Percentiles rank a stretch among this genome's conserved stretches.
Evolutionary conservation across 2,329 filamentous ascomycete species (phyloP).

Genomic region (Fusarium heterosporum): DNA sequence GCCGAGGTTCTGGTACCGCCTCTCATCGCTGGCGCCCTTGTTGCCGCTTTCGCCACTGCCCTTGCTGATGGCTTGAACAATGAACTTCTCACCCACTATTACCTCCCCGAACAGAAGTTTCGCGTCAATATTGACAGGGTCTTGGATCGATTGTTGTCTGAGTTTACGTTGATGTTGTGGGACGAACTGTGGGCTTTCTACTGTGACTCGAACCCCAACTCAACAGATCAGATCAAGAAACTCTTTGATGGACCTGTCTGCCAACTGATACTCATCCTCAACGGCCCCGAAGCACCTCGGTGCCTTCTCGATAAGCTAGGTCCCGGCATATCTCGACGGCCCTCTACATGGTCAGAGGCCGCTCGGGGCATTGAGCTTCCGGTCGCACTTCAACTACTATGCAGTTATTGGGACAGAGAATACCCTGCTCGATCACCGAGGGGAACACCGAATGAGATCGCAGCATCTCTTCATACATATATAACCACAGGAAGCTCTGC

Average conservation of each 20-base stretch:
- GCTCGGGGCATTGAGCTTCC: slow-evolving; percentile 51
- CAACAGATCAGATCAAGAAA: slow-evolving; percentile 48
- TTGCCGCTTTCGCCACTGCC: slow-evolving; percentile 51
- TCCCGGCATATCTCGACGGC: slow-evolving; percentile 51
- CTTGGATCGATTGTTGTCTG: slow-evolving; percentile 51
- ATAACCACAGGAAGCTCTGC: slow-evolving; percentile 49
- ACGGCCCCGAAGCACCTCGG: slow-evolving; percentile 52
- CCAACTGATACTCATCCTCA: slow-evolving; percentile 53
- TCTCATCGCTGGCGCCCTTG: slow-evolving; percentile 52
- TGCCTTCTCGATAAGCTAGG: slow-evolving; percentile 53
- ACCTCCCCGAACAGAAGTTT: slow-evolving; percentile 50
- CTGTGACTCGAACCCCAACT: slow-evolving; percentile 46
- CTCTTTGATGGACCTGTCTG: slow-evolving; percentile 55
- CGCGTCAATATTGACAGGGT: slow-evolving; percentile 53
- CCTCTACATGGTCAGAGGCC: slow-evolving; percentile 50
- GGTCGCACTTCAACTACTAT: slow-evolving; percentile 52
- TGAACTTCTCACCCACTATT: slow-evolving; percentile 54
- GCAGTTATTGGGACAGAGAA: slow-evolving; percentile 53
- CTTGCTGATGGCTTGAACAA: slow-evolving; percentile 52
- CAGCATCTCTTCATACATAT: slow-evolving; percentile 47
- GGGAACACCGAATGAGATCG: slow-evolving; percentile 52
- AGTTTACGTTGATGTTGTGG: slow-evolving; percentile 52
- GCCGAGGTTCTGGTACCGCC: slow-evolving; percentile 52
- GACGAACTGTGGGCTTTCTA: slow-evolving; percentile 54
- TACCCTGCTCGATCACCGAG: slow-evolving; percentile 51